phyloP scores from a whole-genome alignment of 768 basidiomycete genomes.

The Termitomyces sp. region DNA sequence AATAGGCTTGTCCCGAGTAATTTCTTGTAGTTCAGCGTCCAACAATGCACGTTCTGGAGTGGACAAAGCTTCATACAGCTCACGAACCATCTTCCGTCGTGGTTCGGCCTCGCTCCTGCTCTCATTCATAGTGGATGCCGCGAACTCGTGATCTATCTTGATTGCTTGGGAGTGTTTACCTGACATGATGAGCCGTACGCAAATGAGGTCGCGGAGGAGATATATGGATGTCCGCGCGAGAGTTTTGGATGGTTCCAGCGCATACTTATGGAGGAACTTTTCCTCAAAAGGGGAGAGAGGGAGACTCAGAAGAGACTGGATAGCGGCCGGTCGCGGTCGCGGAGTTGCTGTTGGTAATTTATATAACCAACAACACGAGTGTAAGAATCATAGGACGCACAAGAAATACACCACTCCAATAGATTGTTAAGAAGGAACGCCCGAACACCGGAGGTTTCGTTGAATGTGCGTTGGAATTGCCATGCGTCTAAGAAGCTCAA shows the following conservation, averaged over 20 bases:
- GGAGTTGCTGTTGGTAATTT: constrained; percentile 57
- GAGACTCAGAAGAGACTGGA: constrained; percentile 58
- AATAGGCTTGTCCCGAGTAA: constrained; percentile 1
- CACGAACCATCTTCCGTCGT: constrained; percentile 66
- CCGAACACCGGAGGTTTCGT: constrained; percentile 49
- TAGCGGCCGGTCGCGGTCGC: constrained; percentile 45
- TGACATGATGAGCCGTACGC: constrained; percentile 67
- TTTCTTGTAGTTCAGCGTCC: constrained; percentile 49
- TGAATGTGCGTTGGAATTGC: constrained; percentile 68
- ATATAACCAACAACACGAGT: constrained; percentile 2
- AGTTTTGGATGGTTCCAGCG: constrained; percentile 45
- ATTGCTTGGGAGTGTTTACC: constrained; percentile 71
- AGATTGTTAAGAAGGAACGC: constrained; percentile 51
- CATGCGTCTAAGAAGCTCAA: constrained; percentile 66
- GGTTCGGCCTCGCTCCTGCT: constrained; percentile 36
- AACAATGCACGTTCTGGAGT: constrained; percentile 56
- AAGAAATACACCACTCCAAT: constrained; percentile 61
- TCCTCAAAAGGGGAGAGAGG: constrained; percentile 67
- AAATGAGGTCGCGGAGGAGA: constrained; percentile 71
- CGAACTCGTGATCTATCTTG: constrained; percentile 64
- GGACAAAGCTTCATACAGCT: constrained; percentile 60
- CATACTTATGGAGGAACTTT: constrained; percentile 47
- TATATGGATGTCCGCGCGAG: constrained; percentile 45
- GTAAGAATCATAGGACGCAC: constrained; percentile 35
- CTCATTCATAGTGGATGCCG: constrained; percentile 33